Percentiles rank a stretch among this genome's conserved stretches.
Conservation (phyloP, 768 basidiomycete species). For the Fomitopsis serialis region DNA sequence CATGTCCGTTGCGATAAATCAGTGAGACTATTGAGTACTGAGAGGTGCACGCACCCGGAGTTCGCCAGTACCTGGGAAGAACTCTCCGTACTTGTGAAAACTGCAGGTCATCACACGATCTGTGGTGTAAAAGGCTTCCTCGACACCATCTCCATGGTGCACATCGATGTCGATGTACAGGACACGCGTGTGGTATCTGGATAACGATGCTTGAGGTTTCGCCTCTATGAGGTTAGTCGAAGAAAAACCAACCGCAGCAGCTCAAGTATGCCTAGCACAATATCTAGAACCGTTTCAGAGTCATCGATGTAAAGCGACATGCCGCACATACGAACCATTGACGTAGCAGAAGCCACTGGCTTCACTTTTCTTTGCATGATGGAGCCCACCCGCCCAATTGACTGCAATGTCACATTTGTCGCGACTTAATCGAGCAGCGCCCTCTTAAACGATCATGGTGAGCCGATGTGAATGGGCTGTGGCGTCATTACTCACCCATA, state of each 20-base stretch:
- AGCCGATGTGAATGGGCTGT: not conserved
- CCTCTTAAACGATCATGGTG: constrained; percentile 52
- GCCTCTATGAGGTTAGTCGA: not conserved
- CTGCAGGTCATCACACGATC: constrained; percentile 98
- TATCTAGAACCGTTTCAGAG: constrained; percentile 50
- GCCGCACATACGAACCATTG: constrained; percentile 56
- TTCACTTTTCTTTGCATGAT: constrained; percentile 99
- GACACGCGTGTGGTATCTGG: constrained; percentile 89
- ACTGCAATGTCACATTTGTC: constrained; percentile 99
- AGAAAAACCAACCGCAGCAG: constrained; percentile 59
- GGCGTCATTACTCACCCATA: constrained; percentile 66
- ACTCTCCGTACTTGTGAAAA: constrained; percentile 99
- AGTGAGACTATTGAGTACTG: not conserved
- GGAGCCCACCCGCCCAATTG: constrained; percentile 98
- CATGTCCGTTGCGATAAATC: not conserved
- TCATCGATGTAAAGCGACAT: not conserved
- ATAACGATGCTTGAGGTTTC: not conserved
- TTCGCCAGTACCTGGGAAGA: constrained; percentile 98
- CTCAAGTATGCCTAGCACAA: constrained; percentile 94
- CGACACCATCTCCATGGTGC: constrained; percentile 98
- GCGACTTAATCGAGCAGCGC: constrained; percentile 88
- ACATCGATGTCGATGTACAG: constrained; percentile 99
- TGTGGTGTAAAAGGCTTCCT: constrained; percentile 98
- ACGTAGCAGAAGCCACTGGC: constrained; percentile 99
- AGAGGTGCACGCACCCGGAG: constrained; percentile 49